Base-by-base conservation (phyloP, 2,329 filamentous ascomycete genomes). In the Cladosporium halotolerans region DNA sequence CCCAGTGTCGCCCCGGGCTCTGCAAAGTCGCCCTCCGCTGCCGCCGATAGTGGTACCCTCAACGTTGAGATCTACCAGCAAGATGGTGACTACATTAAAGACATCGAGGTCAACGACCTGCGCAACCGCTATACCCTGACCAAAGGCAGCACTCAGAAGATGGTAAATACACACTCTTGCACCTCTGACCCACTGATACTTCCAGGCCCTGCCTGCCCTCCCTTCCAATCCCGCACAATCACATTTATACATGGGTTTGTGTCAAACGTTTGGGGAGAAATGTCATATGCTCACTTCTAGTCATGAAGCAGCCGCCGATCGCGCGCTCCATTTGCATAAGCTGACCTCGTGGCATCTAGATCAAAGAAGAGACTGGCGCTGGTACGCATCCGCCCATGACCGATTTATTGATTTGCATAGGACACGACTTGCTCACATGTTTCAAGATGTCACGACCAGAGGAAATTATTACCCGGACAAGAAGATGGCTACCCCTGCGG, bases 321-420 rank as follows among this genome's bases (percentile, higher is more conserved):
- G 53, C 60, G 62, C 63, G 55, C 72, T 71, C 77, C 80, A 83
- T 83, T 88, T 85, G 82, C 88, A 89, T 84, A 83, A 93, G 89
- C 91, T 97, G 84, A 96, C 91, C 83, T 85, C 84, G 82, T 93
- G 84, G 83, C 75, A 87, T 88, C 67, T 91, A 99, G 93, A 99
- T 99, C 68, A 95, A 96, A 86, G 92, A 96, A 79, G 89, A 96
- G 68, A 97, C 92, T 85, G 93, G 93, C 81, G 92, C 93, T 81
- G 93, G 93, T 99, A 99, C 85, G 91, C 83, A 78, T 75, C 71
- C 76, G 75, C 73, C 45, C 48, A 73, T 71, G 70, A 73, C 72
- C 70, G 48, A 66, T 70, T 71, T 39, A 14, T 51, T 60, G 65
- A 71, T 39, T 70, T 70, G 62, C 70, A 64, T 73, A 72, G 72